Percentiles rank a stretch among this genome's conserved stretches.
phyloP scores from a whole-genome alignment of 2,329 filamentous ascomycete species.

The Ophiostoma perfectum region DNA sequence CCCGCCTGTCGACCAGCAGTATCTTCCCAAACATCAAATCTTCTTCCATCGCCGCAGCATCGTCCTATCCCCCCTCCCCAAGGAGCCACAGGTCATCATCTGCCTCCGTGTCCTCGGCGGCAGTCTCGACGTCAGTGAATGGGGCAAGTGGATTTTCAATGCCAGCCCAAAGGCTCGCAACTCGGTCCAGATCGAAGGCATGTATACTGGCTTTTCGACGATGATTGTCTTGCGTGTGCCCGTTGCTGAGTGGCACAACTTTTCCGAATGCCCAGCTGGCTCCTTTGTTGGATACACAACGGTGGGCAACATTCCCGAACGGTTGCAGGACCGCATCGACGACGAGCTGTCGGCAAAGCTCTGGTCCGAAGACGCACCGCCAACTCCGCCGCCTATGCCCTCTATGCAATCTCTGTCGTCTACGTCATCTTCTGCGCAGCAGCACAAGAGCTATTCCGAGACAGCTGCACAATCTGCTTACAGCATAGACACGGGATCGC shows the following conservation, averaged over 20 bases:
- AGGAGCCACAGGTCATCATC: conserved; percentile 25
- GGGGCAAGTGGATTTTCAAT: conserved; percentile 27
- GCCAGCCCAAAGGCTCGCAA: conserved; percentile 19
- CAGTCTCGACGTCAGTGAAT: conserved; percentile 21
- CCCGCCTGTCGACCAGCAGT: conserved; percentile 15
- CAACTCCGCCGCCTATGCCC: not conserved
- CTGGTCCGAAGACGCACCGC: conserved; percentile 15
- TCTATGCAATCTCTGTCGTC: not conserved
- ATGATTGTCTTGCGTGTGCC: conserved; percentile 26
- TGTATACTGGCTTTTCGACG: conserved; percentile 25
- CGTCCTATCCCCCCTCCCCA: conserved; percentile 21
- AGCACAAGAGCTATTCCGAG: not conserved
- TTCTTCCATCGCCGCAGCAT: conserved; percentile 24
- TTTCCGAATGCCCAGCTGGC: conserved; percentile 23
- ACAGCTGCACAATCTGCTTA: not conserved
- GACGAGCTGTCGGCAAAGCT: conserved; percentile 23
- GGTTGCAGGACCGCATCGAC: conserved; percentile 21
- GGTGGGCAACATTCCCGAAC: conserved; percentile 20
- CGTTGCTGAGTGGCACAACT: conserved; percentile 21
- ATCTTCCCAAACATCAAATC: conserved; percentile 25
- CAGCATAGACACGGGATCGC: not conserved
- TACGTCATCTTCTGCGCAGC: not conserved
- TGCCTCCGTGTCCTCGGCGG: conserved; percentile 25
- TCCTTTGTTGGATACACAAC: conserved; percentile 26
- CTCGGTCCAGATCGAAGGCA: conserved; percentile 24